A percentile compares a stretch with the other conserved stretches of the same genome.
Conservation (phyloP, 495 filamentous ascomycete genomes). For the Penicillium daleae region DNA sequence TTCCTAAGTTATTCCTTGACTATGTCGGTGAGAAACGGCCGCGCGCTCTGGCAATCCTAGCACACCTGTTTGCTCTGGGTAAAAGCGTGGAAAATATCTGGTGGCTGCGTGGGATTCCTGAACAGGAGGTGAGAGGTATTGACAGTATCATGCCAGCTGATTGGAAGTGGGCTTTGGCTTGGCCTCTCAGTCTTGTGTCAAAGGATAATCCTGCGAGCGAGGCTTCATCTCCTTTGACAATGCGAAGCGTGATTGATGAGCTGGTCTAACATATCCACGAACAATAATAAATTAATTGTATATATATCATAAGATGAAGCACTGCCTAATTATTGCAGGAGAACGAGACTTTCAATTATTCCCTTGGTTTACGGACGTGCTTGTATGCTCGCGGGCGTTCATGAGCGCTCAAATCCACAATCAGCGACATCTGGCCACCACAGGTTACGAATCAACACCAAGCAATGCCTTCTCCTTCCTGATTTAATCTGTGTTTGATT, state of each 20-base stretch:
- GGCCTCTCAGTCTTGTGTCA: slow-evolving; percentile 34
- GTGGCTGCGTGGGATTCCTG: slow-evolving; percentile 47
- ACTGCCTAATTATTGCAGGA: too few relatives aligned
- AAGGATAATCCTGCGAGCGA: neutral
- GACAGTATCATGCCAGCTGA: slow-evolving; percentile 34
- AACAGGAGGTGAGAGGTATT: slow-evolving; percentile 43
- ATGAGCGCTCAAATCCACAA: too few relatives aligned
- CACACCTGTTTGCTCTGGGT: slow-evolving; percentile 43
- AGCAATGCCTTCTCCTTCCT: too few relatives aligned
- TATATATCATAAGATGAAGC: neutral
- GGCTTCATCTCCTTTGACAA: neutral
- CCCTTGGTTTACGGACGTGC: neutral
- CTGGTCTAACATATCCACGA: neutral
- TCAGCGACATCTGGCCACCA: too few relatives aligned
- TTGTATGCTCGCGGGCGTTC: too few relatives aligned
- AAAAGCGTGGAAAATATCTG: slow-evolving; percentile 36
- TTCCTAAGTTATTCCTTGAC: slow-evolving; percentile 35
- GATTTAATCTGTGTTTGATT: neutral
- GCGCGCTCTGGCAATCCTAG: slow-evolving; percentile 39
- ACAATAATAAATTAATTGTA: neutral
- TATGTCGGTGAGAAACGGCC: slow-evolving; percentile 38
- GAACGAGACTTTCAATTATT: too few relatives aligned
- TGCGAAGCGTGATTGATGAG: slow-evolving; percentile 3
- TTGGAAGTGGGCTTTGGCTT: slow-evolving; percentile 44
- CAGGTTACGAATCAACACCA: too few relatives aligned